Evolutionary conservation across 768 basidiomycete genomes (phyloP).

Genomic region (Pleurotus eryngii): DNA sequence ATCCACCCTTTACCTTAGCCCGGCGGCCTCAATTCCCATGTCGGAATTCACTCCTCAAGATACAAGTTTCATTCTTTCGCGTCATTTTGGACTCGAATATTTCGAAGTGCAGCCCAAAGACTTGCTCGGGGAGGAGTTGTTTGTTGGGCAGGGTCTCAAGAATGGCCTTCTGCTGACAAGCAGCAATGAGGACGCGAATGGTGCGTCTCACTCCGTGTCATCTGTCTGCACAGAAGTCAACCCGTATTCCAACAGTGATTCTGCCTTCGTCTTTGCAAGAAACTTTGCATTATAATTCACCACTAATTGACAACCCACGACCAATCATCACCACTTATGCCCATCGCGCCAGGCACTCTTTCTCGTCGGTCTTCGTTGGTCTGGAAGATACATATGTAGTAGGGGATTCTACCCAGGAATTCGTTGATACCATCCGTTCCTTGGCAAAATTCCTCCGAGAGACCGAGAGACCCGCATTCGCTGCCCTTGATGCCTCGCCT

Average conservation of each 20-base stretch:
- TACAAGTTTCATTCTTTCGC: slow-evolving; percentile 58
- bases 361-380: slow-evolving; percentile 47
- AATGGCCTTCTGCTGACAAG: slow-evolving; percentile 54
- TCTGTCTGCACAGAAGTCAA: slow-evolving; percentile 7
- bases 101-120: slow-evolving; percentile 43
- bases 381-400: slow-evolving; percentile 2
- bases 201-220: slow-evolving; percentile 28
- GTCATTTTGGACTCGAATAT: slow-evolving; percentile 68
- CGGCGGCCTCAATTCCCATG: slow-evolving; percentile 32
- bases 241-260: slow-evolving; percentile 37
- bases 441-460: slow-evolving; percentile 54
- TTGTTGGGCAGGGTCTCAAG: slow-evolving; percentile 55
- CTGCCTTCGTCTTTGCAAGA: slow-evolving; percentile 49
- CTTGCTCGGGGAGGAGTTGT: slow-evolving; percentile 34
- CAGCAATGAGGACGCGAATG: slow-evolving; percentile 51
- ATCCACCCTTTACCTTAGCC: slow-evolving; percentile 58
- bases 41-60: slow-evolving; percentile 45
- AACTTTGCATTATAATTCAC: slow-evolving; percentile 41
- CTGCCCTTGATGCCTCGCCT: slow-evolving; percentile 55
- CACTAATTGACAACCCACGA: slow-evolving; percentile 33
- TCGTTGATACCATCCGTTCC: slow-evolving; percentile 40
- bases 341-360: slow-evolving; percentile 55
- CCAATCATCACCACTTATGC: slow-evolving; percentile 56
- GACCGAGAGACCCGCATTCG: slow-evolving; percentile 50
- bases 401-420: slow-evolving; percentile 24